These are phyloP conservation scores for Neurospora sp. DNA, from an alignment of 495 filamentous ascomycete species.

Conservation along the genomic window DNA sequence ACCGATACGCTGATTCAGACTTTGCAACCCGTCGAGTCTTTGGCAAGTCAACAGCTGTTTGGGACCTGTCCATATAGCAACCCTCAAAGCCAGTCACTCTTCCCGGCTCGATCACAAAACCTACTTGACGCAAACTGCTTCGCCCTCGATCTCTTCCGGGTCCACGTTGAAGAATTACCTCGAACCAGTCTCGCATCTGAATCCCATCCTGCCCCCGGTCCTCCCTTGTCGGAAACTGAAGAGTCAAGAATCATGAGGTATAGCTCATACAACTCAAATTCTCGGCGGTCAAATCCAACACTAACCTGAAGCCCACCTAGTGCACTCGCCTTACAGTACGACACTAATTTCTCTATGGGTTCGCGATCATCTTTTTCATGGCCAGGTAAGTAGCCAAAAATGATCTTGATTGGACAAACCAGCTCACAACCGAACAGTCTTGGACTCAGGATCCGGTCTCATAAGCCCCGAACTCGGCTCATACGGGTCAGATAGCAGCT, in stretches of 20 bases:
- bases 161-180: background rate
- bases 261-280: background rate
- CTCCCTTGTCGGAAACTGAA: background rate
- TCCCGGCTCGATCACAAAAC: slow-evolving; percentile 17
- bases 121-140: slow-evolving; percentile 25
- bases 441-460: slow-evolving; percentile 28
- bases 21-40: slow-evolving; percentile 21
- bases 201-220: background rate
- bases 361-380: slow-evolving; percentile 33
- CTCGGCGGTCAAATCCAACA: background rate
- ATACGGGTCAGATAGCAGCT: slow-evolving; percentile 33
- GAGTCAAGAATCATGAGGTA: slow-evolving; percentile 34
- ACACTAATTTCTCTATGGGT: slow-evolving; percentile 36
- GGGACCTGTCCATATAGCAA: slow-evolving; percentile 18
- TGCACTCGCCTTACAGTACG: slow-evolving; percentile 36
- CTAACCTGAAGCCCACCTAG: slow-evolving; percentile 14
- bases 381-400: slow-evolving; percentile 21
- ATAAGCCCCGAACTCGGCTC: slow-evolving; percentile 28
- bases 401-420: background rate
- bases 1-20: slow-evolving; percentile 26
- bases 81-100: slow-evolving; percentile 12
- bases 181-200: background rate
- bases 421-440: slow-evolving; percentile 15
- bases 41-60: slow-evolving; percentile 13
- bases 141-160: slow-evolving; percentile 5